phyloP scores from a whole-genome alignment of 495 filamentous ascomycete species.

The Annulohypoxylon maeteangense region DNA sequence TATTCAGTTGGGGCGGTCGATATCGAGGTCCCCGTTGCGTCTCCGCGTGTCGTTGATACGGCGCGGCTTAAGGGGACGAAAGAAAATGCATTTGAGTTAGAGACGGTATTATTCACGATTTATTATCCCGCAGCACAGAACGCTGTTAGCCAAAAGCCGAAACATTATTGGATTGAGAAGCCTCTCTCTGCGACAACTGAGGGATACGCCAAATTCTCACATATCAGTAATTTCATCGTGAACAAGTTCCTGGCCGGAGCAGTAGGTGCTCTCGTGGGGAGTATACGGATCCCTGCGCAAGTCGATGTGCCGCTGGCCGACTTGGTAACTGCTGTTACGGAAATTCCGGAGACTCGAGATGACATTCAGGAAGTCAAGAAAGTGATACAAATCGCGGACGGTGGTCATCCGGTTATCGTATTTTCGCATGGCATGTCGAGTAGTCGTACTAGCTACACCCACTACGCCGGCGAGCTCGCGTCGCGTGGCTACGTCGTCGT shows the following conservation, averaged over 20 bases:
- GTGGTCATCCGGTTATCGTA: conserved; percentile 57
- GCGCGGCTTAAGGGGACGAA: conserved; percentile 51
- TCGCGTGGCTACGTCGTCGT: conserved; percentile 63
- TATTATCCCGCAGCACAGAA: conserved; percentile 57
- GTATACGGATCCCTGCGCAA: conserved; percentile 57
- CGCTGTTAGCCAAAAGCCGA: conserved; percentile 21
- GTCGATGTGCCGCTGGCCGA: conserved; percentile 56
- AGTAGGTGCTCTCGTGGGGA: conserved; percentile 51
- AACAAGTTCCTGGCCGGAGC: conserved; percentile 50
- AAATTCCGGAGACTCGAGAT: conserved; percentile 34
- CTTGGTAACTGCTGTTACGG: conserved; percentile 31
- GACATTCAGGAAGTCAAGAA: conserved; percentile 32
- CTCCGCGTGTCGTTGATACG: conserved; percentile 47
- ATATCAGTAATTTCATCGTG: conserved; percentile 55
- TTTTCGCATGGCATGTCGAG: conserved; percentile 66
- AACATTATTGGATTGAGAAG: conserved; percentile 61
- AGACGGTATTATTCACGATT: conserved; percentile 61
- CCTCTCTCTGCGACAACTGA: conserved; percentile 60
- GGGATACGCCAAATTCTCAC: conserved; percentile 60
- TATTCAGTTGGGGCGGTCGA: conserved; percentile 61
- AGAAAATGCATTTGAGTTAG: conserved; percentile 55
- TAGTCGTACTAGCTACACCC: conserved; percentile 62
- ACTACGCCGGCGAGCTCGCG: conserved; percentile 64
- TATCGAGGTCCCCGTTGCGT: conserved; percentile 55
- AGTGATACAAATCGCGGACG: conserved; percentile 30